Conservation (phyloP, 1,284 basidiomycete genomes). For the Sporisorium graminicola region DNA sequence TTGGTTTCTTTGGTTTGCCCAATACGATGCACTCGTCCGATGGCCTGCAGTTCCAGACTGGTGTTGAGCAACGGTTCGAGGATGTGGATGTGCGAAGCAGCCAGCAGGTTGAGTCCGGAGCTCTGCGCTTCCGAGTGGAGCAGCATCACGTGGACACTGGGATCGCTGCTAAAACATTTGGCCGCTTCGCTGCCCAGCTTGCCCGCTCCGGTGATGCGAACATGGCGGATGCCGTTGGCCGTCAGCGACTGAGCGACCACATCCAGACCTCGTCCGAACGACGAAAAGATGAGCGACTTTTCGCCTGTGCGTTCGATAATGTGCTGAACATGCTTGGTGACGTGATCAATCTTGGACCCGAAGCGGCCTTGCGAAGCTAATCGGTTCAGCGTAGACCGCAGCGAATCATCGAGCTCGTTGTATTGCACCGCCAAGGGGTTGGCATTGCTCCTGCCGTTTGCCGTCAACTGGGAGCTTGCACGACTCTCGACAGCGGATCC, state of each 20-base stretch:
- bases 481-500: conserved; percentile 1
- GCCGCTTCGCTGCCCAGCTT: conserved; percentile 36
- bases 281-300: conserved; percentile 65
- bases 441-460: neutral
- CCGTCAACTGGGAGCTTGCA: neutral
- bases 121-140: conserved; percentile 67
- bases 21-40: conserved; percentile 65
- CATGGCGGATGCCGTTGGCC: conserved; percentile 55
- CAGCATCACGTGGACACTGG: conserved; percentile 54
- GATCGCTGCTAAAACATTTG: conserved; percentile 50
- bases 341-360: conserved; percentile 65
- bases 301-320: conserved; percentile 46
- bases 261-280: conserved; percentile 64
- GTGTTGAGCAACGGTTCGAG: conserved; percentile 66
- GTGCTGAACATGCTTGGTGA: conserved; percentile 57
- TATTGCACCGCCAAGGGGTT: conserved; percentile 24
- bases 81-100: conserved; percentile 61
- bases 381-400: conserved; percentile 33
- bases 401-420: conserved; percentile 40
- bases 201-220: conserved; percentile 53
- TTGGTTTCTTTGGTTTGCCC: conserved; percentile 61
- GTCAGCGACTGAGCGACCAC: conserved; percentile 60
- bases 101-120: conserved; percentile 61
- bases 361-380: conserved; percentile 48
- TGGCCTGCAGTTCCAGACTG: conserved; percentile 63